Percentiles rank a stretch among this genome's conserved stretches.
These are phyloP conservation scores for Aspergillus intermedius DNA, from an alignment of 2,329 filamentous ascomycete species.

Conservation along the genomic window DNA sequence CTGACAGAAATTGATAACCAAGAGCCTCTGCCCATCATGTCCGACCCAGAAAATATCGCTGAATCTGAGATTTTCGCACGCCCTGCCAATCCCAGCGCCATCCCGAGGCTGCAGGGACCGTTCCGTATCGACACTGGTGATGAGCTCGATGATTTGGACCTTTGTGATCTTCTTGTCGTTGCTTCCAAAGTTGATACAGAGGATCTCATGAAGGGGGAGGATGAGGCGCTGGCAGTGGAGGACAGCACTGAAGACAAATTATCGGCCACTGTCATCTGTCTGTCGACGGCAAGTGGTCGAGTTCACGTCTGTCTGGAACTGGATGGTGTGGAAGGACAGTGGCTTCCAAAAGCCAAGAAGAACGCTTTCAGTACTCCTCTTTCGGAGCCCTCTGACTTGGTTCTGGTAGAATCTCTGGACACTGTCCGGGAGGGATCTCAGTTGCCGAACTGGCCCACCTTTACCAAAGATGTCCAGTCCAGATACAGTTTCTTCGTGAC, in stretches of 20 bases:
- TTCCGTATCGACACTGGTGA: conserved; percentile 49
- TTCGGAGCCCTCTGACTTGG: conserved; percentile 37
- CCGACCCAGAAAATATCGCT: conserved; percentile 31
- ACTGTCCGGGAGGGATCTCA: conserved; percentile 26
- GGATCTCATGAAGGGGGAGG: conserved; percentile 47
- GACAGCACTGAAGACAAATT: conserved; percentile 44
- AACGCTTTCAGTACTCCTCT: conserved; percentile 36
- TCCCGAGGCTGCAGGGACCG: conserved; percentile 57
- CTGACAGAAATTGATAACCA: conserved; percentile 51
- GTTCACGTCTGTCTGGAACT: conserved; percentile 56
- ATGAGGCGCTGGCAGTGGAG: conserved; percentile 38
- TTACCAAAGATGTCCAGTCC: conserved; percentile 50
- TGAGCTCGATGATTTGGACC: conserved; percentile 47
- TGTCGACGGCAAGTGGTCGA: conserved; percentile 50
- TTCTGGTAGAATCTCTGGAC: conserved; percentile 41
- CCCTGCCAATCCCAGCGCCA: conserved; percentile 47
- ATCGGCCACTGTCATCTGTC: conserved; percentile 52
- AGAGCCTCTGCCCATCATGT: conserved; percentile 39
- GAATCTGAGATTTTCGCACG: conserved; percentile 51
- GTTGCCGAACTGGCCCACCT: conserved; percentile 43
- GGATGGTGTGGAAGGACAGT: conserved; percentile 57
- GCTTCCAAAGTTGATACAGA: conserved; percentile 47
- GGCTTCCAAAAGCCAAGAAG: conserved; percentile 48
- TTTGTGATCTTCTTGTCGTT: conserved; percentile 56
- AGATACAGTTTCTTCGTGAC: conserved; percentile 56